Evolutionary conservation across 1,139 yeast genomes (phyloP), one percentile per base, ranked within the genome.

Genomic region (Geotrichum macrosporum): DNA sequence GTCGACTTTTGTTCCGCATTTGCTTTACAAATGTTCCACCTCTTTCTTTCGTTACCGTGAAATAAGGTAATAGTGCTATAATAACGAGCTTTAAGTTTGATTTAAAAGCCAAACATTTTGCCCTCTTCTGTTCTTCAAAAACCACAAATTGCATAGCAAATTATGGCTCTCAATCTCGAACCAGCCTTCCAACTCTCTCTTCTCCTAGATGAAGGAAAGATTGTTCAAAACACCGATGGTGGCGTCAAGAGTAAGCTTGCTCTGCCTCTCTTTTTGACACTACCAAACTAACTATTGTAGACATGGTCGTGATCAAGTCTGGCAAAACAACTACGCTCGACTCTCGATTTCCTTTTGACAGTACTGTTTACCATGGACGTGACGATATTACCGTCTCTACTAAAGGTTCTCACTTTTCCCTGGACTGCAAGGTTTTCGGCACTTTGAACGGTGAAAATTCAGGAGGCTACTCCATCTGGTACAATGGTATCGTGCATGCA

Each of bases 401-500:
- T 16, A 39, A 43, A 20, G 55, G 50, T 15, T 36, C 46, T 18
- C 45, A 41, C 37, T 41, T 50, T 32, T 59, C 57, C n/a, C 66
- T 78, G 53, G 79, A 77, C 58, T 77, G 81, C 60, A 69, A 69
- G 48, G 53, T 77, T 44, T 75, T 67, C 53, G 71, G 77, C 35
- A 70, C 65, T 51, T 65, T 63, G 34, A 57, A 67, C 3, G 67
- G 61, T 5, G 54, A 56, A 18, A 74, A 72, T 15, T 71, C 74
- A 9, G n/a, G n/a, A n/a, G 67, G 64, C 51, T 57, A 73, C 47
- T 60, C 62, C 34, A 39, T 50, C 18, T 16, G 32, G 35, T 78
- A 77, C 61, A 58, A 67, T 4, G 83, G 83, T 34, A 67, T 73
- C 35, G 69, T 72, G 42, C 65, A 69, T 41, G 63, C 69, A 42